Evolutionary conservation across 2,329 filamentous ascomycete genomes (phyloP).

Genomic region (Beauveria varroae): DNA sequence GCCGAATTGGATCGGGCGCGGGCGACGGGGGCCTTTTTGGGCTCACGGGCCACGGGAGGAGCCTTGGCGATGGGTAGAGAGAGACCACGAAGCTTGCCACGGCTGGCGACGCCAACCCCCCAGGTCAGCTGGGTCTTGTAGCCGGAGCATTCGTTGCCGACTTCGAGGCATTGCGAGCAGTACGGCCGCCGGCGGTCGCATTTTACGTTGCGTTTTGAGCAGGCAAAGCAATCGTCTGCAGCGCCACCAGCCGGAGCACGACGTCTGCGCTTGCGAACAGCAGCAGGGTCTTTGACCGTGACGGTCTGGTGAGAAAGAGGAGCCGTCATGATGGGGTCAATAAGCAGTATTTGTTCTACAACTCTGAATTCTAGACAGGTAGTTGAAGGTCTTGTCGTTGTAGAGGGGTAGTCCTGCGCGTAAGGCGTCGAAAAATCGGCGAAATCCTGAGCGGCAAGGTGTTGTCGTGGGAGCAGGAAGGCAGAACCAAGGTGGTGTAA

Average conservation of each 20-base stretch:
- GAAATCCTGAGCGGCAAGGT: neutral
- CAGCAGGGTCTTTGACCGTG: slow-evolving; percentile 42
- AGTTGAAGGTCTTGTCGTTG: neutral
- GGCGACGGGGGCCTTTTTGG: slow-evolving; percentile 38
- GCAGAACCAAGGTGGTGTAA: neutral
- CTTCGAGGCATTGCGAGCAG: slow-evolving; percentile 87
- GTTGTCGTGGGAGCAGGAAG: neutral
- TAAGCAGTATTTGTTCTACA: neutral
- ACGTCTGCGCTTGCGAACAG: slow-evolving; percentile 67
- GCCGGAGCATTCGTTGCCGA: slow-evolving; percentile 86
- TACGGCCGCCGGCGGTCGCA: slow-evolving; percentile 91
- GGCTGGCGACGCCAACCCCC: slow-evolving; percentile 91
- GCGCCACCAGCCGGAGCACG: slow-evolving; percentile 83
- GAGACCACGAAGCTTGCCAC: slow-evolving; percentile 86
- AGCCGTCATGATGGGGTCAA: slow-evolving; percentile 37
- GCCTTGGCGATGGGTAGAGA: slow-evolving; percentile 63
- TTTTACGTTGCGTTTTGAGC: slow-evolving; percentile 71
- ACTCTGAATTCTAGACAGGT: neutral
- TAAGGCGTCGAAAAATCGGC: neutral
- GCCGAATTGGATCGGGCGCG: slow-evolving; percentile 40
- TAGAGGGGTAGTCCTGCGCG: neutral
- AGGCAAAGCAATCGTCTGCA: slow-evolving; percentile 91
- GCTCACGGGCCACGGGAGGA: slow-evolving; percentile 42
- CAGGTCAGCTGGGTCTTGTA: slow-evolving; percentile 97
- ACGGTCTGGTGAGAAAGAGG: slow-evolving; percentile 35